Evolutionary conservation across 106 monocot species (phyloP), one percentile per base, ranked within the genome.

Genomic region (Hemerocallis citrina): DNA sequence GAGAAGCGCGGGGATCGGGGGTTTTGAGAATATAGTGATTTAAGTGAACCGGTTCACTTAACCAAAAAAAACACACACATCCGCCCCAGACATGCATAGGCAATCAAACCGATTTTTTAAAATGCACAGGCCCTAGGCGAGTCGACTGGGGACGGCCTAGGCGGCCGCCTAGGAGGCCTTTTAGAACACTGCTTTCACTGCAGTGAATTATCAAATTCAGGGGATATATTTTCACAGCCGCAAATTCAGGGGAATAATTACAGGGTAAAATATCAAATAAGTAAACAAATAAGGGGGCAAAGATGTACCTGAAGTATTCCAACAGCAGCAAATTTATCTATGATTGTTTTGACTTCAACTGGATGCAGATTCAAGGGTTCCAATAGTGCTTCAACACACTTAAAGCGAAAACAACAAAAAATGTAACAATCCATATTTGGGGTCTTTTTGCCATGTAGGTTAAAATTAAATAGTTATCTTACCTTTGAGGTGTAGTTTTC

Each of bases 401-500:
- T 38, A 48, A 59, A 59, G 27, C 21, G 11, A 13, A 43, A 42
- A 38, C n/a, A 43, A 13, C 42, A 43, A 61, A 0, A 43, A 43
- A 43, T 28, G 29, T 28, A 33, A 43, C 42, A 43, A 43, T 13
- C n/a, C n/a, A n/a, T 12, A 43, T 43, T 13, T 43, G 42, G 15
- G n/a, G n/a, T 43, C n/a, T 1, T 13, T 43, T 12, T 43, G 2
- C 42, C 12, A 13, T 43, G 1, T 43, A 43, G n/a, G 42, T 12
- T 43, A n/a, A 43, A 43, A 43, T 43, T 43, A 12, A 43, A 43
- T 13, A 43, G 12, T 20, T 3, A 3, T 37, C 56, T 55, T 59
- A 93, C 93, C 89, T 78, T 89, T 72, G 89, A 89, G 54, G 83
- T 94, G 48, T 67, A 94, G 54, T 83, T 85, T 76, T 89, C 94